Evolutionary conservation across 495 filamentous ascomycete genomes (phyloP).

Genomic region (Amniculicola lignicola): DNA sequence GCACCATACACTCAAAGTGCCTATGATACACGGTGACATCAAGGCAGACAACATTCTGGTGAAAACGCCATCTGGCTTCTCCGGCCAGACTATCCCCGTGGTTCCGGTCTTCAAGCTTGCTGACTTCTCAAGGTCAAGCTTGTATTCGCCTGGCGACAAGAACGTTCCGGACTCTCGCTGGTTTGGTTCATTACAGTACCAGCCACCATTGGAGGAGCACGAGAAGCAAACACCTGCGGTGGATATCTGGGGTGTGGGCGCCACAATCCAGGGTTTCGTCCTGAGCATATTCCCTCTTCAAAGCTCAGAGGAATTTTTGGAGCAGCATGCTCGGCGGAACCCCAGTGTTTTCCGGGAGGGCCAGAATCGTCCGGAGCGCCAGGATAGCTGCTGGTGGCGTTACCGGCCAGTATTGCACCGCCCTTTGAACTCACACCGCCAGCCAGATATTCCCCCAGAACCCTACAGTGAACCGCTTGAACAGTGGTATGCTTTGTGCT

Average conservation of each 20-base stretch:
- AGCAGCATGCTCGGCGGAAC: not conserved
- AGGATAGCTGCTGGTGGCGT: not conserved
- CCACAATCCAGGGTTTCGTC: constrained; percentile 14
- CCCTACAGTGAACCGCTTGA: constrained; percentile 8
- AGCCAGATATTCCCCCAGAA: not conserved
- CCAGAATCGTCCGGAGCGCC: not conserved
- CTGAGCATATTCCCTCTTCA: not conserved
- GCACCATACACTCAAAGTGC: not conserved
- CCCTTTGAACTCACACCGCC: too few relatives aligned
- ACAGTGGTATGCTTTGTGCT: constrained; percentile 14
- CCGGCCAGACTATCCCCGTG: not conserved
- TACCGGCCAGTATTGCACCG: not conserved
- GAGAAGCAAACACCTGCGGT: not conserved
- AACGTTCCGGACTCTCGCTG: not conserved
- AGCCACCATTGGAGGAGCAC: not conserved
- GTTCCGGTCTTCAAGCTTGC: constrained; percentile 19
- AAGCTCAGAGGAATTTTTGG: not conserved
- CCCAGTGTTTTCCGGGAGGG: not conserved
- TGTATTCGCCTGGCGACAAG: not conserved
- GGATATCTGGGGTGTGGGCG: constrained; percentile 14
- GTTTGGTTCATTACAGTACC: constrained; percentile 5
- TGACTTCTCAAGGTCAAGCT: constrained; percentile 1
- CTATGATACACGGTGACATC: constrained; percentile 13
- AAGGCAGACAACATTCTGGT: constrained; percentile 20
- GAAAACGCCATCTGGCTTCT: not conserved